Evolutionary conservation across 306 rosid species (phyloP), one percentile per base, ranked within the genome.

Genomic region (Acmispon strigosus): DNA sequence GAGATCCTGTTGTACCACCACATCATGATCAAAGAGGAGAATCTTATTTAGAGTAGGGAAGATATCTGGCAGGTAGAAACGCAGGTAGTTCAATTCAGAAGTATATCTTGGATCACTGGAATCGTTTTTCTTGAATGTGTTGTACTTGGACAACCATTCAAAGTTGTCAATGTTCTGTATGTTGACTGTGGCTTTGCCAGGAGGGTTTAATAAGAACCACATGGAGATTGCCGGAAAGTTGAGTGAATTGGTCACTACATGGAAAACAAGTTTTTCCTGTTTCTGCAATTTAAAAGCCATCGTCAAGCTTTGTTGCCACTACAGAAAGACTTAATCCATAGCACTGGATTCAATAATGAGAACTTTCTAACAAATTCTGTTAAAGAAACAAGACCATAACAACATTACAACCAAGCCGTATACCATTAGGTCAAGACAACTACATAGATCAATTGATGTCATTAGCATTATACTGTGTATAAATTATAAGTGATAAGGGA

Each of bases 191-290:
- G 97, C 96, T 74, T 82, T 85, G 20, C 93, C 90, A 10, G 96
- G 96, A 69, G 93, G 99, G 78, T 94, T 90, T 73, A 83, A 68
- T 77, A 85, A 75, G 82, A 94, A 94, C 99, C 99, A 91, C 99
- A 86, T 89, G 14, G 93, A 88, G 82, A 95, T 82, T 69, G 93
- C 92, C 39, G 99, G 99, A 53, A 89, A 79, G 78, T 91, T 88
- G 69, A 89, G 90, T 19, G 96, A 83, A 88, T 91, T 83, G 49
- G 97, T 86, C 83, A 95, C 92, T 76, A 95, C 76, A 75, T 95
- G 99, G 71, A 95, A 88, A 83, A 95, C 96, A 66, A 95, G 69
- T 73, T 82, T 91, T 81, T 84, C 87, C 11, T 85, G 90, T 51
- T 87, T 86, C 99, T 95, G 91, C 84, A 85, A 37, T 64, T 69